These are phyloP conservation scores for Debaryomyces tyrocola DNA, from an alignment of 805 yeast genomes.

Conservation along the genomic window DNA sequence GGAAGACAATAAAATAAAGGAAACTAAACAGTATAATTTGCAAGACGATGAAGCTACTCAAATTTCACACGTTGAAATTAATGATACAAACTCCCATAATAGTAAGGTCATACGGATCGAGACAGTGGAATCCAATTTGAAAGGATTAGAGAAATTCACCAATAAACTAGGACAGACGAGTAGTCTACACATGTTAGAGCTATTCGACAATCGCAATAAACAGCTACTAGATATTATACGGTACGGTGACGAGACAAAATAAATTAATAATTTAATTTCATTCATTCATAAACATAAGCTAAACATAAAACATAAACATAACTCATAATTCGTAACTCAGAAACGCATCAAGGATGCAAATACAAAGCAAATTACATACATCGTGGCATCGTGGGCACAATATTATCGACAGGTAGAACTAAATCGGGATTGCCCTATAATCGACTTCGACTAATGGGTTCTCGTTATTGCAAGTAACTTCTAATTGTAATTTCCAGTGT, in stretches of 20 bases:
- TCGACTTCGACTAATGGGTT: slow-evolving; percentile 68
- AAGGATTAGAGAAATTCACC: neutral
- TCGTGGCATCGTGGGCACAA: neutral
- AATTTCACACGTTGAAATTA: neutral
- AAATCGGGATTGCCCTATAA: slow-evolving; percentile 54
- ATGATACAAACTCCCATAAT: neutral
- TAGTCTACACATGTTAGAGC: slow-evolving; percentile 1
- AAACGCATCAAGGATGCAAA: neutral
- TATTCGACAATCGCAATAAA: slow-evolving; percentile 1
- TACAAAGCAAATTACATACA: too few species aligned
- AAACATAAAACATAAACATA: slow-evolving; percentile 1
- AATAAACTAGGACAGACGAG: neutral
- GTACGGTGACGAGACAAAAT: neutral
- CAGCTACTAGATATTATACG: slow-evolving; percentile 1
- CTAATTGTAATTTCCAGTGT: slow-evolving; percentile 65
- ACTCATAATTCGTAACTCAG: neutral
- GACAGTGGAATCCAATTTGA: neutral
- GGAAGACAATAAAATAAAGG: neutral
- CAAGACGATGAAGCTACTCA: neutral
- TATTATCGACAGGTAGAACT: neutral
- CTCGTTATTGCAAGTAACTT: slow-evolving; percentile 64
- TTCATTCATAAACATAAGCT: slow-evolving; percentile 1
- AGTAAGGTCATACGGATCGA: neutral
- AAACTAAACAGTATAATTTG: neutral
- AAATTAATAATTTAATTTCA: neutral